Percentiles rank a stretch among this genome's conserved stretches.
Conservation (phyloP, 129 eudicot species). For the Mikania micrantha region DNA sequence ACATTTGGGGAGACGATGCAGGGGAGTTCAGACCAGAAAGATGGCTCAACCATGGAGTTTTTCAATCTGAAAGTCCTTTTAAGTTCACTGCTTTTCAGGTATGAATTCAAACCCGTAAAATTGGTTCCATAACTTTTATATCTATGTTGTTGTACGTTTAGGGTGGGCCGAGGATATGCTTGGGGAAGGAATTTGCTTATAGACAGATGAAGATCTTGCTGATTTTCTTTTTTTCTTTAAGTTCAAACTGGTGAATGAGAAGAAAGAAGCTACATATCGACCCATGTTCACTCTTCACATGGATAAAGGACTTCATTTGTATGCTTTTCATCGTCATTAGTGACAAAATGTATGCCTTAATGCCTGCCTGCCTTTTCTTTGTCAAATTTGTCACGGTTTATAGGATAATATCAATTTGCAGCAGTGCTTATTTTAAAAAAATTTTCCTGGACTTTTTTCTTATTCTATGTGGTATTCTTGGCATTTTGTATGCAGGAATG, state of each 20-base stretch:
- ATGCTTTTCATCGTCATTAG: constrained; percentile 28
- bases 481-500: too few relatives aligned
- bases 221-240: constrained; percentile 37
- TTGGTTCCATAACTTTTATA: background rate
- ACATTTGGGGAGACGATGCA: constrained; percentile 71
- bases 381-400: too few relatives aligned
- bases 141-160: constrained; percentile 8
- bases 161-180: constrained; percentile 57
- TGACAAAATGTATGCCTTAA: background rate
- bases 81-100: constrained; percentile 73
- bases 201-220: constrained; percentile 59
- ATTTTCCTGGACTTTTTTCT: too few relatives aligned
- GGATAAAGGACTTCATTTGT: constrained; percentile 40
- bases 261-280: constrained; percentile 38
- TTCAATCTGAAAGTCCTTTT: constrained; percentile 46
- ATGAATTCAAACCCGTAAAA: background rate
- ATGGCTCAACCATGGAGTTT: constrained; percentile 59
- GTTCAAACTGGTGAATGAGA: constrained; percentile 41
- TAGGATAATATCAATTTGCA: too few relatives aligned
- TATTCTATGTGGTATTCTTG: too few relatives aligned
- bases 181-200: constrained; percentile 75
- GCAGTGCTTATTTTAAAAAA: too few relatives aligned
- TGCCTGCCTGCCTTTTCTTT: too few relatives aligned
- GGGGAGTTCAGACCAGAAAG: constrained; percentile 62
- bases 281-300: constrained; percentile 63